Percentiles rank a stretch among this genome's conserved stretches.
Conservation (phyloP, 176 grass and related monocot species). For the Dendrocalamus sinicus region DNA sequence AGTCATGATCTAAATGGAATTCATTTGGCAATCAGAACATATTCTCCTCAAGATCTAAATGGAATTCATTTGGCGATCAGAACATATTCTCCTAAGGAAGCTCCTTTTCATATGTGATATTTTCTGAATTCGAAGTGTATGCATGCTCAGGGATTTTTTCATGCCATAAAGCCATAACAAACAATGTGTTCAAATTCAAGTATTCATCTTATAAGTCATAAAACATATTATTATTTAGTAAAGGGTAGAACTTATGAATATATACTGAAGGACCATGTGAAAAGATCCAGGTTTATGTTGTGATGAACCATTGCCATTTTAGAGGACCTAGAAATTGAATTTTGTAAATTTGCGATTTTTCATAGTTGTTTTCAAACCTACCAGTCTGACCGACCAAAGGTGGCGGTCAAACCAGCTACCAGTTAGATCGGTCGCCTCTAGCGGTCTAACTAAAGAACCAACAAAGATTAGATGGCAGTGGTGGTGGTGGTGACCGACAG, state of each 20-base stretch:
- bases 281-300: too few species aligned
- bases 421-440: too few species aligned
- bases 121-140: neutral
- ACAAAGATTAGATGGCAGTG: too few species aligned
- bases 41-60: neutral
- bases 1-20: neutral
- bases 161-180: neutral
- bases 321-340: too few species aligned
- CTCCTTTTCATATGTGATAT: neutral
- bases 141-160: neutral
- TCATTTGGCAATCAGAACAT: too few species aligned
- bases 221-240: neutral
- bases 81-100: neutral
- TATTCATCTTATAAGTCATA: neutral
- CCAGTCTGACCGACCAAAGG: too few species aligned
- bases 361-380: too few species aligned
- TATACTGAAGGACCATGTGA: neutral
- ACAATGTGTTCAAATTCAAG: neutral
- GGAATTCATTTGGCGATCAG: neutral
- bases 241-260: neutral
- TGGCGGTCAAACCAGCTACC: too few species aligned
- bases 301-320: too few species aligned
- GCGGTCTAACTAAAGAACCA: too few species aligned
- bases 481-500: too few species aligned
- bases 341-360: too few species aligned